Conservation (phyloP, 2,329 filamentous ascomycete species). For the Paecilomyces variotii region DNA sequence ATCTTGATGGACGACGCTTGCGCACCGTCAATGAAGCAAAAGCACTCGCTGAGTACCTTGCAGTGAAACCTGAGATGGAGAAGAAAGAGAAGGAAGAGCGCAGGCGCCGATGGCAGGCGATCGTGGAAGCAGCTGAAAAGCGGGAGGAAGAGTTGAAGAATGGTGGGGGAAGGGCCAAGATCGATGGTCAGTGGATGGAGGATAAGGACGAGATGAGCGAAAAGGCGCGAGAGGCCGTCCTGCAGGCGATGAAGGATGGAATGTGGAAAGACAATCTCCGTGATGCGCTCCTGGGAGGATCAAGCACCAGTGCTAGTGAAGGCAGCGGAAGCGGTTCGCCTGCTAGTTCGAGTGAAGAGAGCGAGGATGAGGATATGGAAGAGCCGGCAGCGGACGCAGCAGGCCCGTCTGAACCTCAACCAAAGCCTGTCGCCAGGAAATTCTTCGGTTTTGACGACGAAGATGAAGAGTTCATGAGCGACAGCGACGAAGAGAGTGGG, state of each 20-base stretch:
- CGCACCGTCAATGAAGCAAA: constrained; percentile 94
- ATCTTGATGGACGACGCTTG: constrained; percentile 81
- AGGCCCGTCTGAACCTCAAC: constrained; percentile 17
- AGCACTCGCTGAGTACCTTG: constrained; percentile 85
- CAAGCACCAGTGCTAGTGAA: constrained; percentile 33
- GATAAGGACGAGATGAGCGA: constrained; percentile 85
- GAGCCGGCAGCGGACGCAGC: constrained; percentile 12
- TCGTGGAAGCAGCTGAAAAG: constrained; percentile 75
- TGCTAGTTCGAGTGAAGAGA: constrained; percentile 27
- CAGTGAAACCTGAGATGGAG: constrained; percentile 96
- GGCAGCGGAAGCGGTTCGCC: constrained; percentile 24
- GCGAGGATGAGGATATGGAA: constrained; percentile 16
- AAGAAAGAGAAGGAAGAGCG: constrained; percentile 84
- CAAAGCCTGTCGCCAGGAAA: constrained; percentile 21
- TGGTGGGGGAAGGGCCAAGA: constrained; percentile 55
- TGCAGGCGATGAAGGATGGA: constrained; percentile 62
- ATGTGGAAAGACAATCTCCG: constrained; percentile 36
- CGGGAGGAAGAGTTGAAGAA: constrained; percentile 75
- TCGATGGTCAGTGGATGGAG: constrained; percentile 92
- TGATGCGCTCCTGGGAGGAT: constrained; percentile 26
- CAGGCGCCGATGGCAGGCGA: constrained; percentile 72
- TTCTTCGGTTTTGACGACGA: constrained; percentile 42
- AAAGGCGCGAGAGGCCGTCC: constrained; percentile 68
- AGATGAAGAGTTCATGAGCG: constrained; percentile 40
- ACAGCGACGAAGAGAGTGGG: constrained; percentile 31